These are phyloP conservation scores for Panicum miliaceum DNA, from an alignment of 176 grass and related monocot species.

Conservation along the genomic window DNA sequence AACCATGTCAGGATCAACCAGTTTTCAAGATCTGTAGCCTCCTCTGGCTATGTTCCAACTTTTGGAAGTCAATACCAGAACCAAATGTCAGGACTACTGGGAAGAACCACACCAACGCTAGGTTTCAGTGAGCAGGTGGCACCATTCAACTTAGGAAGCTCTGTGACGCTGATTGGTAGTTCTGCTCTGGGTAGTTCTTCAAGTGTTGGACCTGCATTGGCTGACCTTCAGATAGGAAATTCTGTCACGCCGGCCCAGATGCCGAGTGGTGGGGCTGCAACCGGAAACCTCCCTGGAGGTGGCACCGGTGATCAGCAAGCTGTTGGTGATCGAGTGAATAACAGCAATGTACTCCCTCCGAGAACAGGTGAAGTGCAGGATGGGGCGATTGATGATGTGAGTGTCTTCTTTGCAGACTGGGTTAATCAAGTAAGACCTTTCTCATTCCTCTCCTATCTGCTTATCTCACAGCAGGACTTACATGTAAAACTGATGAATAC, in stretches of 20 bases:
- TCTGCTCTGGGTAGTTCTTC: slow-evolving; percentile 4
- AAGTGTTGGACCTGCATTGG: background rate
- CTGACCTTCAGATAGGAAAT: slow-evolving; percentile 9
- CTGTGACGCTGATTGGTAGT: slow-evolving; percentile 4
- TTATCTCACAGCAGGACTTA: background rate
- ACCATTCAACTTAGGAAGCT: slow-evolving; percentile 23
- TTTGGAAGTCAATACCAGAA: slow-evolving; percentile 19
- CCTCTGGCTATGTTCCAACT: background rate
- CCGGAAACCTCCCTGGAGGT: slow-evolving; percentile 3
- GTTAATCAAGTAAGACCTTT: slow-evolving; percentile 36
- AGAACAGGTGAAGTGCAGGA: background rate
- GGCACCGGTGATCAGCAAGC: background rate
- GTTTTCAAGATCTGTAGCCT: background rate
- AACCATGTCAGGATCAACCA: background rate
- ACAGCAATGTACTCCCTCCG: background rate
- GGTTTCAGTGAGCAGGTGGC: slow-evolving; percentile 1
- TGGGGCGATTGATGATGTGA: background rate
- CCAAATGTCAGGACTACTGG: background rate
- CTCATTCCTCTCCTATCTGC: background rate
- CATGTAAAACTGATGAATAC: background rate
- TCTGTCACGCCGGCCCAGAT: background rate
- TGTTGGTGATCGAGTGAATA: background rate
- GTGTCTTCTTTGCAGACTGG: background rate
- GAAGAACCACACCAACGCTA: background rate
- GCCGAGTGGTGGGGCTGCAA: background rate